Evolutionary conservation across 2,329 filamentous ascomycete species (phyloP), one percentile per base, ranked within the genome.

Genomic region (Myriosclerotinia curreyana): DNA sequence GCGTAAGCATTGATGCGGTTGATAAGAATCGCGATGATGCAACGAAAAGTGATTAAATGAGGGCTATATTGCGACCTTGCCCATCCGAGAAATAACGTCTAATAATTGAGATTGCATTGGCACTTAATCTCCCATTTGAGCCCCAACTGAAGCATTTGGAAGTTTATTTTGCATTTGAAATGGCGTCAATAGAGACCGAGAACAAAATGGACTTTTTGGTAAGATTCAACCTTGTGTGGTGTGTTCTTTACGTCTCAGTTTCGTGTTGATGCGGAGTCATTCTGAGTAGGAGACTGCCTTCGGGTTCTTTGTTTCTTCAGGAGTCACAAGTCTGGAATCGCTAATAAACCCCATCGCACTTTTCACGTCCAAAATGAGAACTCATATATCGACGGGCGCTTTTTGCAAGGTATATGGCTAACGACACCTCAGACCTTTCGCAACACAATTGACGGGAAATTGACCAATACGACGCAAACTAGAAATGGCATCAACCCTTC

Each of bases 401-500:
- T 8, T 1, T 49, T 25, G 17, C 12, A 20, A 48, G 7, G 7
- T 17, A 48, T 46, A 22, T 46, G 20, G 14, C 34, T 48, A 48
- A 59, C 31, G 17, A 12, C 36, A 50, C 42, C 5, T 9, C 11
- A 63, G 56, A 50, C 28, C 12, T 64, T 64, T 17, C 25, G 55
- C 7, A 64, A 64, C 50, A 44, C 60, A 14, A 64, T 64, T 3
- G 25, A 64, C 22, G 63, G 63, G 9, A 44, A 50, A 50, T n/a
- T 55, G 34, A 55, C 25, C 38, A 28, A 25, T 11, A 64, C 56
- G 7, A 6, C 49, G 12, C 31, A 44, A 48, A 66, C 60, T 3
- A 56, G 65, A 14, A 60, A 66, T 40, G 34, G 52, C 38, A 64
- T 66, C 11, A 66, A 67, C 31, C 69, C 69, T 1, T 14, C 59